These are phyloP conservation scores for Colletotrichum musae DNA, from an alignment of 2,329 filamentous ascomycete species.

Conservation along the genomic window DNA sequence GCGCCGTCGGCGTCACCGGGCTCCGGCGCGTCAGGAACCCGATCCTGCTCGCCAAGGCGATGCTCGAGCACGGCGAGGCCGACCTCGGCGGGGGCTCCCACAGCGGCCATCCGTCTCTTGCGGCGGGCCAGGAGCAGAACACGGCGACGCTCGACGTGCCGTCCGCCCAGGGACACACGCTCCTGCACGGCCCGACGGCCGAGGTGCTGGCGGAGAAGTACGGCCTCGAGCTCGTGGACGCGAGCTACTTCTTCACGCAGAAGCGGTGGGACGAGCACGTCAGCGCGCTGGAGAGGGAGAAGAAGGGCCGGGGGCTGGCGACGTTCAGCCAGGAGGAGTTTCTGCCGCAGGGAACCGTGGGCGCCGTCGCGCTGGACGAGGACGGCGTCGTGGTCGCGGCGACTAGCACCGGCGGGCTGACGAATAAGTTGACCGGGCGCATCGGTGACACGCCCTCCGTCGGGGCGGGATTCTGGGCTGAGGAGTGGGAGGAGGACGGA, in stretches of 20 bases:
- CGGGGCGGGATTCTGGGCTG: constrained; percentile 92
- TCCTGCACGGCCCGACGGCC: constrained; percentile 77
- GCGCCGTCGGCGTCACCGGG: constrained; percentile 83
- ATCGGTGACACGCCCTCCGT: constrained; percentile 89
- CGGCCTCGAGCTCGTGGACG: constrained; percentile 78
- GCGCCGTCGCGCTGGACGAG: constrained; percentile 85
- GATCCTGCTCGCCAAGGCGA: constrained; percentile 78
- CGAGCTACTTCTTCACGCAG: constrained; percentile 84
- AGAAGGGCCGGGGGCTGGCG: constrained; percentile 54
- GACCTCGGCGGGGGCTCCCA: constrained; percentile 64
- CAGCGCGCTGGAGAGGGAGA: constrained; percentile 68
- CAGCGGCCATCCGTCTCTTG: constrained; percentile 45
- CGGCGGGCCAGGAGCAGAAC: too few species aligned
- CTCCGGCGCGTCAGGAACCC: constrained; percentile 84
- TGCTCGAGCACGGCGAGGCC: constrained; percentile 77
- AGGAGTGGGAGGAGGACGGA: constrained; percentile 77
- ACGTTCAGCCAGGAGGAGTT: constrained; percentile 75
- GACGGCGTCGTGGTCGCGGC: constrained; percentile 80
- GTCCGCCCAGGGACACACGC: constrained; percentile 77
- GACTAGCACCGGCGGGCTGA: constrained; percentile 82
- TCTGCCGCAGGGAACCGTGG: constrained; percentile 87
- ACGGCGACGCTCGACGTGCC: constrained; percentile 57
- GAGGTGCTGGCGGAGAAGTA: constrained; percentile 78
- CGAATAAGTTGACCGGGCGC: constrained; percentile 88
- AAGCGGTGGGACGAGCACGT: constrained; percentile 84